Percentiles rank a stretch among this genome's conserved stretches.
Evolutionary conservation across 306 rosid genomes (phyloP).

Genomic region (Astragalus membranaceus): DNA sequence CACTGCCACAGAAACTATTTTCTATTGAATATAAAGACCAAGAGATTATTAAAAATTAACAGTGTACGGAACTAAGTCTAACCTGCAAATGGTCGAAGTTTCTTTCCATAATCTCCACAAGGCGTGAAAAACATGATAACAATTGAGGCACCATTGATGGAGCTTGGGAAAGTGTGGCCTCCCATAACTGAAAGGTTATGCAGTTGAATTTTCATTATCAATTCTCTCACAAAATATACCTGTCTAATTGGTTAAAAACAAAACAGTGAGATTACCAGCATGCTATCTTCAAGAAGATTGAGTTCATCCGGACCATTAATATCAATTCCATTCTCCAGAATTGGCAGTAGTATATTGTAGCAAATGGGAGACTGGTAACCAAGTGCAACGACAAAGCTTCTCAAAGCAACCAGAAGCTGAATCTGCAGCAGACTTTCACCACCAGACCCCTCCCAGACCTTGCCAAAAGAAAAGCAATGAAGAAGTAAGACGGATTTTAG

Average conservation of each 20-base stretch:
- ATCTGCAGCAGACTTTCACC: conserved; percentile 95
- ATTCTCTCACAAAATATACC: conserved; percentile 1
- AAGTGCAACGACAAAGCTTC: conserved; percentile 84
- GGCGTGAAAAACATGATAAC: conserved; percentile 64
- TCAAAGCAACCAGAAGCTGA: conserved; percentile 88
- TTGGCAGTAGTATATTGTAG: conserved; percentile 75
- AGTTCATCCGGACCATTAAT: conserved; percentile 84
- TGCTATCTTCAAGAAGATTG: conserved; percentile 93
- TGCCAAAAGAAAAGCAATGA: conserved; percentile 18
- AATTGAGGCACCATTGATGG: conserved; percentile 91
- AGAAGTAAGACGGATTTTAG: conserved; percentile 3
- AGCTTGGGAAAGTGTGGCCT: conserved; percentile 89
- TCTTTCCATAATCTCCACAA: conserved; percentile 78
- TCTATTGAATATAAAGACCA: conserved; percentile 8
- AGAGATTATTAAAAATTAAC: not conserved
- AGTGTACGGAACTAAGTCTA: conserved; percentile 24
- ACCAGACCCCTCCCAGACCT: conserved; percentile 95
- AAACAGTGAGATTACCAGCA: conserved; percentile 65
- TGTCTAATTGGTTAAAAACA: not conserved
- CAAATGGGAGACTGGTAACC: conserved; percentile 80
- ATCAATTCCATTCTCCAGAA: conserved; percentile 78
- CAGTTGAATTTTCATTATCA: conserved; percentile 16
- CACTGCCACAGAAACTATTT: not conserved
- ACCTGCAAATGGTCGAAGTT: conserved; percentile 96
- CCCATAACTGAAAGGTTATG: conserved; percentile 80